These are phyloP conservation scores for Capsella bursapastoris DNA, from an alignment of 345 rosid species.

Conservation along the genomic window DNA sequence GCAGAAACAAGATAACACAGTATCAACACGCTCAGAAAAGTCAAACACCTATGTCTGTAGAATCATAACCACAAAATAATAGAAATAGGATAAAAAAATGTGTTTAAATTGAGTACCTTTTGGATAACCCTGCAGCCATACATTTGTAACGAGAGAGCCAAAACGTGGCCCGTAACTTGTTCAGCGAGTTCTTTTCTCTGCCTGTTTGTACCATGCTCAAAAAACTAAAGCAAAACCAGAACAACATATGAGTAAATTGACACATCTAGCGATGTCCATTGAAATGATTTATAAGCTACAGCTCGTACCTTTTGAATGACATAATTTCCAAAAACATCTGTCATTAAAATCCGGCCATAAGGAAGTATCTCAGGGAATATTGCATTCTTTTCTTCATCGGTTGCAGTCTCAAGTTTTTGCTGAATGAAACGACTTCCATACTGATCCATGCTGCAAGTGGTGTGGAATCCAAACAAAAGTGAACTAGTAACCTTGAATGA, in stretches of 20 bases:
- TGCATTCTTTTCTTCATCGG: slow-evolving; percentile 72
- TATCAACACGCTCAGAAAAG: slow-evolving; percentile 7
- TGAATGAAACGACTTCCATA: slow-evolving; percentile 98
- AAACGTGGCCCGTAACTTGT: slow-evolving; percentile 81
- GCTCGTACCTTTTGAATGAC: slow-evolving; percentile 83
- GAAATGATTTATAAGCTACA: slow-evolving; percentile 6
- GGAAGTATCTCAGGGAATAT: slow-evolving; percentile 86
- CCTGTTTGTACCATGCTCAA: slow-evolving; percentile 81
- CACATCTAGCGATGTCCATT: slow-evolving; percentile 11
- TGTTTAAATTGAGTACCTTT: slow-evolving; percentile 59
- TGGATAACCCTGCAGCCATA: slow-evolving; percentile 99
- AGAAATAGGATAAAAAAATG: slow-evolving; percentile 6
- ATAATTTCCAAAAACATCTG: slow-evolving; percentile 99
- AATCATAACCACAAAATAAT: background rate
- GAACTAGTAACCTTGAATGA: slow-evolving; percentile 25
- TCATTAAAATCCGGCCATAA: slow-evolving; percentile 84
- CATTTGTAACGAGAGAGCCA: slow-evolving; percentile 94
- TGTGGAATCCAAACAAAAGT: slow-evolving; percentile 19
- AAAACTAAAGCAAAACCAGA: slow-evolving; percentile 64
- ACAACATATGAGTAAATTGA: slow-evolving; percentile 30
- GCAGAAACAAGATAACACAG: background rate
- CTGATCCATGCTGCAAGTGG: slow-evolving; percentile 82
- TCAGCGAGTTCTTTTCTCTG: slow-evolving; percentile 84
- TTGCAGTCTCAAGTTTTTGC: slow-evolving; percentile 89
- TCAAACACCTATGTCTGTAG: slow-evolving; percentile 6